Evolutionary conservation across 371 early-diverging fungal genomes (phyloP).

Genomic region (Actinomucor elegans): DNA sequence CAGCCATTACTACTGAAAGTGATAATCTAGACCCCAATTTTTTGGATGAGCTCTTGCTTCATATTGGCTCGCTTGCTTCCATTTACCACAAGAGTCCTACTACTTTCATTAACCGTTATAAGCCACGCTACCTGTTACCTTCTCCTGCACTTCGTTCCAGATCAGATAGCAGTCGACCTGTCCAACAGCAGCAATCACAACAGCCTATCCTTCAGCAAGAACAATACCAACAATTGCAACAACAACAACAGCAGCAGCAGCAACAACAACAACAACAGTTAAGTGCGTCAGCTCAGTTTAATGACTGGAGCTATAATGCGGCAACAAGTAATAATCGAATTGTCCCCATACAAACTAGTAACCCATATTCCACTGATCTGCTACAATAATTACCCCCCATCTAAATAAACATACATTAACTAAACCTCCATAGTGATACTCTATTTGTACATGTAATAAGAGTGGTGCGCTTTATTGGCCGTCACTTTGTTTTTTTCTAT

Average conservation of each 20-base stretch:
- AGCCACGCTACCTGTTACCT: constrained; percentile 59
- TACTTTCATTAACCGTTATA: constrained; percentile 66
- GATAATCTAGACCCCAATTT: constrained; percentile 77
- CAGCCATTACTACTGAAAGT: constrained; percentile 88
- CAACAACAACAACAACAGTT: constrained; percentile 18
- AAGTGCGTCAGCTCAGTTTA: constrained; percentile 21
- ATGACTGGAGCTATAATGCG: constrained; percentile 30
- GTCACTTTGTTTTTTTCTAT: too few species aligned
- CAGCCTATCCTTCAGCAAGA: constrained; percentile 7
- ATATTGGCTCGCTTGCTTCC: constrained; percentile 87
- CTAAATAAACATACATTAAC: too few species aligned
- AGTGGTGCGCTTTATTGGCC: too few species aligned
- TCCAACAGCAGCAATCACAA: constrained; percentile 6
- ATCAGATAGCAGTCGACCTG: constrained; percentile 12
- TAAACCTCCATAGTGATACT: too few species aligned
- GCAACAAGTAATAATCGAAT: constrained; percentile 27
- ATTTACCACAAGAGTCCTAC: constrained; percentile 93
- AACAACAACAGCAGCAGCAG: constrained; percentile 12
- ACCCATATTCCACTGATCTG: constrained; percentile 53
- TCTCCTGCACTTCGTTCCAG: constrained; percentile 46
- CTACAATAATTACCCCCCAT: constrained; percentile 29
- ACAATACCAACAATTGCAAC: constrained; percentile 5
- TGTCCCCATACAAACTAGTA: constrained; percentile 27
- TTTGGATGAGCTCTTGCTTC: constrained; percentile 85
- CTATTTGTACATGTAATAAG: too few species aligned